Conservation (phyloP, 768 basidiomycete species). For the Lactarius trivialis region DNA sequence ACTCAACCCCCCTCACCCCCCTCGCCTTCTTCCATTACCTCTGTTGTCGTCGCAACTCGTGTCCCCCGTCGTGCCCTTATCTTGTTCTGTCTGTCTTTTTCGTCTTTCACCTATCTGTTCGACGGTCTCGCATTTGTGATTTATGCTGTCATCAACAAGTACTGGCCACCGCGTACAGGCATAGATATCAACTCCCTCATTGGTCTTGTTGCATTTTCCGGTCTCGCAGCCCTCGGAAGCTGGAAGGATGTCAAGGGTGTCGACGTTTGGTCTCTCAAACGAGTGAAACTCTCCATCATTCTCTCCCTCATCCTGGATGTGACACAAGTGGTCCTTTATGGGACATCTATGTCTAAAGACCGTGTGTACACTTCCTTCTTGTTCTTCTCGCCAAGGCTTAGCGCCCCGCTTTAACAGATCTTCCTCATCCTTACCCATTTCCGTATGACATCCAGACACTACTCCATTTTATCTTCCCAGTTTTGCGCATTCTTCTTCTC, state of each 20-base stretch:
- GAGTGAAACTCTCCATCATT: conserved; percentile 49
- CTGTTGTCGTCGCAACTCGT: conserved; percentile 66
- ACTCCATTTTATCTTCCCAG: conserved; percentile 49
- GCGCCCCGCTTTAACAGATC: conserved; percentile 5
- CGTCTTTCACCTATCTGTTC: conserved; percentile 64
- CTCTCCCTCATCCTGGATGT: conserved; percentile 54
- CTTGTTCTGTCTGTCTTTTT: conserved; percentile 59
- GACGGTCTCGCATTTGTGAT: conserved; percentile 72
- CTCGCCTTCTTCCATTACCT: conserved; percentile 58
- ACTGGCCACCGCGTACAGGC: conserved; percentile 59
- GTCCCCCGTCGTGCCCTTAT: conserved; percentile 75
- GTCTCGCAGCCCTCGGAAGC: conserved; percentile 66
- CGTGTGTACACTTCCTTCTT: conserved; percentile 16
- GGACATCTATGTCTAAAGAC: conserved; percentile 34
- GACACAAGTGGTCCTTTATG: conserved; percentile 49
- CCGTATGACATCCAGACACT: conserved; percentile 33
- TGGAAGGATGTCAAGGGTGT: conserved; percentile 74
- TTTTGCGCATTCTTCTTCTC: conserved; percentile 60
- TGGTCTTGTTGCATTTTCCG: conserved; percentile 63
- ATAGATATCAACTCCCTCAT: conserved; percentile 61
- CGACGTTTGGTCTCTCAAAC: conserved; percentile 57
- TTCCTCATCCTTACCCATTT: conserved; percentile 19
- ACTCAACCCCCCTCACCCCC: conserved; percentile 39
- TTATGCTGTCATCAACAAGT: conserved; percentile 54
- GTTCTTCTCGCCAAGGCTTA: neutral